Conservation (phyloP, 179 eudicot species). For the Camellia oleifera region DNA sequence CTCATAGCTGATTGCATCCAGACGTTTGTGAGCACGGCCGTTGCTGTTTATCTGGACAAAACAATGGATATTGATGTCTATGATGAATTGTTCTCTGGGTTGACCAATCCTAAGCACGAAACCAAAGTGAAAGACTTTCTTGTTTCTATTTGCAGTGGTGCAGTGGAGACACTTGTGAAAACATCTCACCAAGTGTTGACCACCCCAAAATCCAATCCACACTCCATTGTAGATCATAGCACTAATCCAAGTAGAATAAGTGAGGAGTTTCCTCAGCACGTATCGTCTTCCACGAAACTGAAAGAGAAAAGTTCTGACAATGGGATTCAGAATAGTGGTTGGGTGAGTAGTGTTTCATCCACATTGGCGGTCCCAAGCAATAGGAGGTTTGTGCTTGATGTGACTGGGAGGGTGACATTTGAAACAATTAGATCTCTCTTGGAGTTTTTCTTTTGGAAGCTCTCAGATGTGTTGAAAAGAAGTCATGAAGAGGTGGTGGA, state of each 20-base stretch:
- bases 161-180: conserved; percentile 74
- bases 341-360: conserved; percentile 61
- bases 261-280: conserved; percentile 23
- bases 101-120: conserved; percentile 79
- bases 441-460: conserved; percentile 46
- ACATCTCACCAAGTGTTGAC: conserved; percentile 79
- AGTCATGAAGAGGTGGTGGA: conserved; percentile 54
- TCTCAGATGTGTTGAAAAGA: conserved; percentile 55
- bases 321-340: conserved; percentile 36
- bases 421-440: conserved; percentile 63
- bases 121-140: conserved; percentile 46
- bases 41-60: conserved; percentile 74
- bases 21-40: conserved; percentile 76
- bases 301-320: conserved; percentile 16
- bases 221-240: conserved; percentile 18
- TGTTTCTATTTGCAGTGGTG: conserved; percentile 66
- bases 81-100: conserved; percentile 66
- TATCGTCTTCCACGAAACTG: conserved; percentile 10
- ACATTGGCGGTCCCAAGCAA: conserved; percentile 76
- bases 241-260: conserved; percentile 11
- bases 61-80: conserved; percentile 59
- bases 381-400: conserved; percentile 60
- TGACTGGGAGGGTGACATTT: conserved; percentile 75
- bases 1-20: conserved; percentile 61
- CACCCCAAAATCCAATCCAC: conserved; percentile 20